Evolutionary conservation across 441 rosid genomes (phyloP).

Genomic region (Pelargonium cotyledonis): DNA sequence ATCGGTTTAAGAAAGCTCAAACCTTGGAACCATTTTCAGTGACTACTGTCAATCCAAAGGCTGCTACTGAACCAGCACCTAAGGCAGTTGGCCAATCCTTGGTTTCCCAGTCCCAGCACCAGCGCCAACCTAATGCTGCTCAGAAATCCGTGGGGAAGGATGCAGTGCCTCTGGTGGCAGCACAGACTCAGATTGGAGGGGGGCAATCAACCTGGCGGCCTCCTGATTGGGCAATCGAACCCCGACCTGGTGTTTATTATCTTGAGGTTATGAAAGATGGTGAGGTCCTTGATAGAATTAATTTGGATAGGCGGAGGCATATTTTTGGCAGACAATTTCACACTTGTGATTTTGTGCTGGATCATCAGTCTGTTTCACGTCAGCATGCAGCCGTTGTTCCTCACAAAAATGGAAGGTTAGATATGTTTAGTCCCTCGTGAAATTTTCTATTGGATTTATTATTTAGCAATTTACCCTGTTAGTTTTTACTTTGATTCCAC

Average conservation of each 20-base stretch:
- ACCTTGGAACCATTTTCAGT: constrained; percentile 89
- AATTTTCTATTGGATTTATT: background rate
- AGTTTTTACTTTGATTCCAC: background rate
- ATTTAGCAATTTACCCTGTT: background rate
- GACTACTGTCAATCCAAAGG: constrained; percentile 29
- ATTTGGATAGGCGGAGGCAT: constrained; percentile 65
- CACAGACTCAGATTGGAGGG: constrained; percentile 60
- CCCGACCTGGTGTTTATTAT: constrained; percentile 69
- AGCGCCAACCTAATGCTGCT: constrained; percentile 24
- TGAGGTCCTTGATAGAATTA: constrained; percentile 69
- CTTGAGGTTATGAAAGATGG: constrained; percentile 89
- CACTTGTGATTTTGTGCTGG: constrained; percentile 87
- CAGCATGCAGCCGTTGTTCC: constrained; percentile 96
- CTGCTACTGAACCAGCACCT: constrained; percentile 24
- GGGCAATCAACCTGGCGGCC: constrained; percentile 96
- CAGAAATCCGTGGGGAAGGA: constrained; percentile 30
- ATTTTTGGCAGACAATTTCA: constrained; percentile 82
- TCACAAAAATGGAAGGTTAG: constrained; percentile 87
- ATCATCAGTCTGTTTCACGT: constrained; percentile 93
- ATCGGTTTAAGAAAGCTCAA: constrained; percentile 86
- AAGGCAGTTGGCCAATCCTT: constrained; percentile 24
- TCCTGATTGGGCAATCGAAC: constrained; percentile 96
- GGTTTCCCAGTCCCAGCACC: constrained; percentile 33
- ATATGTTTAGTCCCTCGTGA: constrained; percentile 13
- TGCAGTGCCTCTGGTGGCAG: constrained; percentile 38